Percentiles rank a stretch among this genome's conserved stretches.
These are phyloP conservation scores for Eurotiales sp. DNA, from an alignment of 2,329 filamentous ascomycete genomes.

Conservation along the genomic window DNA sequence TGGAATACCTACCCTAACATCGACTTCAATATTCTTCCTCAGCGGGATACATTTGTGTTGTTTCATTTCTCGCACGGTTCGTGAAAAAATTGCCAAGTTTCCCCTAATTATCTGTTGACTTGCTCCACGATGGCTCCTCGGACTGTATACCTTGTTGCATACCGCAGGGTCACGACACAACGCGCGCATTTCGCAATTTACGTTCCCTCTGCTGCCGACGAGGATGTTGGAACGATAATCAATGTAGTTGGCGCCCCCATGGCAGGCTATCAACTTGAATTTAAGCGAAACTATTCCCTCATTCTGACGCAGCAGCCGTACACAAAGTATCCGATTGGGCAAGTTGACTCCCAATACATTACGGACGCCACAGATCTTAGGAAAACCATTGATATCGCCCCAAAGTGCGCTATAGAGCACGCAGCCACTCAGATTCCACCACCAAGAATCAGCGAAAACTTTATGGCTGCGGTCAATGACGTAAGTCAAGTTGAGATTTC, in stretches of 20 bases:
- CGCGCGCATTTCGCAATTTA: slow-evolving; percentile 30
- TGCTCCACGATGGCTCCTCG: slow-evolving; percentile 25
- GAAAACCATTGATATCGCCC: slow-evolving; percentile 18
- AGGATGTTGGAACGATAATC: slow-evolving; percentile 25
- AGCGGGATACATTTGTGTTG: too few relatives aligned
- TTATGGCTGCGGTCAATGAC: slow-evolving; percentile 33
- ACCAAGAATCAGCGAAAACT: slow-evolving; percentile 30
- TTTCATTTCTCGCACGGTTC: too few relatives aligned
- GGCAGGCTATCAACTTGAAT: slow-evolving; percentile 25
- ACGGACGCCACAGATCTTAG: slow-evolving; percentile 15
- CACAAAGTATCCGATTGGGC: slow-evolving; percentile 20
- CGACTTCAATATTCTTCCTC: too few relatives aligned
- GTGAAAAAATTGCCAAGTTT: too few relatives aligned
- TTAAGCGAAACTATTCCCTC: slow-evolving; percentile 20
- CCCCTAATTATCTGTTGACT: too few relatives aligned
- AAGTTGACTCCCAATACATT: slow-evolving; percentile 22
- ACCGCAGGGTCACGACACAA: slow-evolving; percentile 21
- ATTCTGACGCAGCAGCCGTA: slow-evolving; percentile 12
- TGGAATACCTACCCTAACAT: too few relatives aligned
- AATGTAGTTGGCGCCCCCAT: slow-evolving; percentile 31
- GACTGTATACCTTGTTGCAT: slow-evolving; percentile 23
- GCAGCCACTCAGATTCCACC: slow-evolving; percentile 26
- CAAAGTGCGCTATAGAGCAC: slow-evolving; percentile 24
- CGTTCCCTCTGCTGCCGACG: slow-evolving; percentile 17
- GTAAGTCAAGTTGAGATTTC: slow-evolving; percentile 18